Evolutionary conservation across 768 basidiomycete species (phyloP).

Genomic region (Coprinopsis strossmayeri): DNA sequence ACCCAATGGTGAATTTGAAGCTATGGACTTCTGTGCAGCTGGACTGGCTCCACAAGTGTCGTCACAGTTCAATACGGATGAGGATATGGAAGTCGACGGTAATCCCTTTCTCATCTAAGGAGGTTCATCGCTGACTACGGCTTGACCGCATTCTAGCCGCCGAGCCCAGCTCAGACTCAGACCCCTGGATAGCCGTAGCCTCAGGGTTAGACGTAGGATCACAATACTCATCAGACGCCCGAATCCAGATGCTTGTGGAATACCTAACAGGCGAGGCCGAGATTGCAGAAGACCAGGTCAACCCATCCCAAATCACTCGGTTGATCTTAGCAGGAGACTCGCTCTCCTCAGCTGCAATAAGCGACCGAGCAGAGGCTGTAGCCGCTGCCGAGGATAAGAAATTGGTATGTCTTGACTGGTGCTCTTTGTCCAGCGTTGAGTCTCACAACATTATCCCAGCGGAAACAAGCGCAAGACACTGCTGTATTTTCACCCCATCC

Average conservation of each 20-base stretch:
- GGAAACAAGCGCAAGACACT: constrained; percentile 59
- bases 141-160: too few relatives aligned
- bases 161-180: too few relatives aligned
- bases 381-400: constrained; percentile 42
- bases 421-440: not conserved
- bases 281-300: constrained; percentile 54
- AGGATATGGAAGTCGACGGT: constrained; percentile 70
- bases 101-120: constrained; percentile 16
- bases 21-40: constrained; percentile 80
- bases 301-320: constrained; percentile 70
- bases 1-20: constrained; percentile 85
- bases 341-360: constrained; percentile 42
- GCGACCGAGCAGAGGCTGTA: constrained; percentile 24
- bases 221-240: constrained; percentile 54
- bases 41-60: constrained; percentile 66
- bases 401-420: constrained; percentile 35
- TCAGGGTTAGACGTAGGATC: constrained; percentile 83
- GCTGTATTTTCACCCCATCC: constrained; percentile 72
- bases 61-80: constrained; percentile 20
- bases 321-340: constrained; percentile 91
- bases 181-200: constrained; percentile 79
- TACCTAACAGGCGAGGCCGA: constrained; percentile 83
- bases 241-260: constrained; percentile 83
- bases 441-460: constrained; percentile 30
- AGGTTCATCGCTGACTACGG: too few relatives aligned